Base-by-base conservation (phyloP, 371 early-diverging fungal genomes). In the Actinomortierella ambigua region DNA sequence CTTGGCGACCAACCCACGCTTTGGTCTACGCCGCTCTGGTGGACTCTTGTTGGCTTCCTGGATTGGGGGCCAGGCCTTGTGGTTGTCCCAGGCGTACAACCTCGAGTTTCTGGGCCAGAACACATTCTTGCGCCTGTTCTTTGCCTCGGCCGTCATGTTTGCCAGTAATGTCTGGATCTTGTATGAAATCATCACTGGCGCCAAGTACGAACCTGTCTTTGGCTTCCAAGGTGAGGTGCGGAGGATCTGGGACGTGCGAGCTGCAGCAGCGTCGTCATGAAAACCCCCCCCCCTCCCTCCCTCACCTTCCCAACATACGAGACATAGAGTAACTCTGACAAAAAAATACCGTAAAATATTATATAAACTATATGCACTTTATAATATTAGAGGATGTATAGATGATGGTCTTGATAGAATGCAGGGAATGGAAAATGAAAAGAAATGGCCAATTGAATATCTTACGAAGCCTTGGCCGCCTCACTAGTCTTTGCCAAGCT, bases 101-200 rank as follows among this genome's bases (percentile, higher is more conserved):
- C 85, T 97, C 13, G 97, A 96, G 77, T 93, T 95, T 65, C 79
- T 89, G 18, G 95, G 93, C 0, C 63, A 90, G 60, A 91, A 92
- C 61, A 93, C 93, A 1, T 95, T 94, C 69, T 77, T 83, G 47
- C 65, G 62, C 27, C 62, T 96, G 23, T 96, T 92, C 89, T 47
- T 85, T 7, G 83, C 95, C 15, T 88, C 94, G 9, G 63, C 85
- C 1, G 29, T 76, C 13, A 93, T 96, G 67, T 93, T 90, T 57
- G 65, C 75, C 3, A 67, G 71, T 34, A 90, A 94, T 67, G 80
- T 83, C 43, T 89, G 88, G 92, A 83, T 93, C 49, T 63, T 89
- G 17, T 77, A 81, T 23, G 86, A 90, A 54, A 62, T 94, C 14
- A 79, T 92, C 28, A 57, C 76, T 2, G 73, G 79, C 42, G 85